These are phyloP conservation scores for Gossypium laxum DNA, from an alignment of 441 rosid genomes.

Conservation along the genomic window DNA sequence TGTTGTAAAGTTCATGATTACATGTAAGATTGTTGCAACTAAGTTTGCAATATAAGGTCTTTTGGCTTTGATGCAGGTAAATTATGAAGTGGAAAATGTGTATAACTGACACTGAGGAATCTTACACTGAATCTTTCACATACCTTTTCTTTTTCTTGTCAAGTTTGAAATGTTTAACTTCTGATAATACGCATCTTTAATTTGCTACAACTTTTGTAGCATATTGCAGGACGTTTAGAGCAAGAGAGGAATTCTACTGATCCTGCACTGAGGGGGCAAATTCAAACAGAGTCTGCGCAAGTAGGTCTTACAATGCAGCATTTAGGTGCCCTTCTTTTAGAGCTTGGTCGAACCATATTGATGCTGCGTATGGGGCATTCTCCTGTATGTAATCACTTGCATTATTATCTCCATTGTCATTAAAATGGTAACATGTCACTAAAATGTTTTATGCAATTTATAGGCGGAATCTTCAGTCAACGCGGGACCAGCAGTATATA, in stretches of 20 bases:
- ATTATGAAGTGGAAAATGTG: not conserved
- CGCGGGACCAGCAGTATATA: constrained; percentile 88
- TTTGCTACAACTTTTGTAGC: constrained; percentile 65
- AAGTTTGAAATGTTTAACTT: constrained; percentile 15
- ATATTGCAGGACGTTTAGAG: constrained; percentile 74
- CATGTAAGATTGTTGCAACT: not conserved
- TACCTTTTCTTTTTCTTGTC: not conserved
- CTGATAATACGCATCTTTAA: constrained; percentile 37
- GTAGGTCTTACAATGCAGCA: constrained; percentile 79
- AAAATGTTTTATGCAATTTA: constrained; percentile 15
- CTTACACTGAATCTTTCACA: not conserved
- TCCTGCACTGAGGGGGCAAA: constrained; percentile 47
- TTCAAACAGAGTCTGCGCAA: constrained; percentile 67
- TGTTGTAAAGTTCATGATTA: not conserved
- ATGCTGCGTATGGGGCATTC: constrained; percentile 74
- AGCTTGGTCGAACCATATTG: constrained; percentile 86
- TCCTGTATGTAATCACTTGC: constrained; percentile 40
- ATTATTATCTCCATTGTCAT: not conserved
- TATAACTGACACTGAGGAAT: not conserved
- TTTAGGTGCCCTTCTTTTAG: constrained; percentile 78
- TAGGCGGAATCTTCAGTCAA: constrained; percentile 68
- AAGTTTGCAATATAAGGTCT: not conserved
- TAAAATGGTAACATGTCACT: not conserved
- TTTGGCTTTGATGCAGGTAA: not conserved
- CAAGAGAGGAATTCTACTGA: constrained; percentile 66